These are phyloP conservation scores for Aleurites moluccanus DNA, from an alignment of 441 rosid genomes.

Conservation along the genomic window DNA sequence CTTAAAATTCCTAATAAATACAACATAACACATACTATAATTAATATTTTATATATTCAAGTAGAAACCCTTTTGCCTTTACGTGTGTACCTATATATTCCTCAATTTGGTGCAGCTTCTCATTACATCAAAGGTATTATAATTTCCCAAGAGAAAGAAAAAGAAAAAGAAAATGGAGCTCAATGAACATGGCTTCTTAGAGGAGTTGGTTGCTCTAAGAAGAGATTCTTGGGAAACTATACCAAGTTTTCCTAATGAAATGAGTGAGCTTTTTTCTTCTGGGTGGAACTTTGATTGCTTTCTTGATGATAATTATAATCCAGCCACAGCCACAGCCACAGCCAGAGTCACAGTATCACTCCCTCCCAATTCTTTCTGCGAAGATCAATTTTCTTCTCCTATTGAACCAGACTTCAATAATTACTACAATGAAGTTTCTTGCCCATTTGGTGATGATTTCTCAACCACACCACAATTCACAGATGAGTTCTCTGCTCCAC, in stretches of 20 bases:
- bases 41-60: constrained; percentile 12
- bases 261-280: constrained; percentile 34
- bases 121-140: constrained; percentile 38
- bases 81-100: constrained; percentile 31
- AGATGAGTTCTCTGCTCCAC: constrained; percentile 32
- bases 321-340: neutral
- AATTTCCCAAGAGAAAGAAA: constrained; percentile 16
- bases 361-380: constrained; percentile 31
- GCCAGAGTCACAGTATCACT: neutral
- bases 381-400: constrained; percentile 25
- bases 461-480: constrained; percentile 22
- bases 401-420: constrained; percentile 28
- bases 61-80: constrained; percentile 8
- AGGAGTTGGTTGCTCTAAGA: constrained; percentile 41
- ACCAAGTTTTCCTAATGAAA: constrained; percentile 33
- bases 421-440: constrained; percentile 35
- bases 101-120: constrained; percentile 32
- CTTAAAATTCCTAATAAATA: constrained; percentile 16
- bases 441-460: constrained; percentile 36
- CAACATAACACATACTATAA: constrained; percentile 22
- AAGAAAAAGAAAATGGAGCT: constrained; percentile 37
- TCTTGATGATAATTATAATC: constrained; percentile 20
- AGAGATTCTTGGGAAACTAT: constrained; percentile 35
- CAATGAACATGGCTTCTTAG: constrained; percentile 38
- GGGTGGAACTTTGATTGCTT: constrained; percentile 33